Base-by-base conservation (phyloP, 441 rosid species). In the Heliophila coronopifolia region DNA sequence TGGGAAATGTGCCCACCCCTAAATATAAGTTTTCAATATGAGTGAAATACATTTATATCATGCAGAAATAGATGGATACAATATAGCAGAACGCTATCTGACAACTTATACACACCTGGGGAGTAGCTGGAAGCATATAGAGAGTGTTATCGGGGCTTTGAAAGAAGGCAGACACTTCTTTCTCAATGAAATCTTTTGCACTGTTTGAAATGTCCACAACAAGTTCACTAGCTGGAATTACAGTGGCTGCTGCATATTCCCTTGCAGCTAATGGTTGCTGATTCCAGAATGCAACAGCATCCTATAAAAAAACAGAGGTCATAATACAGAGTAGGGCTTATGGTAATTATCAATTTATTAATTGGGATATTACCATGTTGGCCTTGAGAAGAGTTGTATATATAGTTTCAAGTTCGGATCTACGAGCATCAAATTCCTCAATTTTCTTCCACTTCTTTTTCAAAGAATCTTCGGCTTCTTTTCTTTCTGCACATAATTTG, bases 361-460 rank as follows among this genome's bases (percentile, higher is more conserved):
- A 16, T 22, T 45, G 18, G 17, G 31, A 30, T 38, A 67, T 58
- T 80, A 89, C 98, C 94, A 71, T 71, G 66, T 79, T 86, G 59
- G 93, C 86, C 79, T 77, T 84, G 60, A 91, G 74, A 46, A 91
- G 65, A 72, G 96, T 75, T 58, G 75, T 76, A 69, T 82, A 91
- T 54, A 91, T 71, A 25, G 82, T 66, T 74, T 86, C 96, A 58
- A 91, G 90, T 75, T 91, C 93, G 31, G 93, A 84, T 79, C 98
- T 82, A 18, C 98, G 79, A 33, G 88, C 65, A 67, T 91, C 94
- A 65, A 91, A 86, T 72, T 84, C 94, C 73, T 91, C 88, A 56
- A 91, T 86, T 75, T 91, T 91, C 80, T 82, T 86, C 98, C 96
- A 86, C 68, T 86, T 91, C 79, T 82, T 86, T 61, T 72, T 79